Base-by-base conservation (phyloP, 495 filamentous ascomycete species). In the Cercophora sp. region DNA sequence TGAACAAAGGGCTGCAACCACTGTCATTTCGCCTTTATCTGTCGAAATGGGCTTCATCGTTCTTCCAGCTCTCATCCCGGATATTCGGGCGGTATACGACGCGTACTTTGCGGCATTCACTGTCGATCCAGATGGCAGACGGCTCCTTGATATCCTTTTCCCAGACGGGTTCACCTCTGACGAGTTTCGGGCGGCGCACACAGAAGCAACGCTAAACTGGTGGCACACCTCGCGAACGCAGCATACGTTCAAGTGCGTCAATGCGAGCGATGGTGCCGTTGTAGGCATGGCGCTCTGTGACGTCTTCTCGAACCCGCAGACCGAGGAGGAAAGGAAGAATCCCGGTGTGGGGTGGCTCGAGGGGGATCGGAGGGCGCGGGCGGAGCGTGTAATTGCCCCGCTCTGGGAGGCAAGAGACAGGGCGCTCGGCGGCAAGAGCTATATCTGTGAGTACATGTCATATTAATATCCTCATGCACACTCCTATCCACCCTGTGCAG, bases 101-200 rank as follows among this genome's bases (percentile, higher is more conserved):
- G 61, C 64, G 34, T 74, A 72, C 52, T 74, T 74, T 46, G 51
- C 57, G 26, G 69, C 71, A 25, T 74, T 74, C 53, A 52, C 59
- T 29, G 39, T 48, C 10, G 53, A 59, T 48, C 47, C 43, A 11
- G 48, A 51, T 6, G 54, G 61, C 39, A 54, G 60, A 11, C 34
- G 56, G 18, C 60, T 74, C 18, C 52, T 70, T 24, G 55, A 66
- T 3, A 56, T 70, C 42, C 51, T 75, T 11, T 71, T 72, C 36
- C 70, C 67, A 0, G 32, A 57, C 34, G 54, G 43, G 8, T 44
- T 48, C 41, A 52, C 62, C 13, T 64, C 64, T 5, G 65, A 56
- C 0, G 56, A 67, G 31, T 65, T 66, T 32, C 66, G 67, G 23
- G 51, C 60, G 25, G 67, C 60, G 3, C 71, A 74, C 46, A 57